Evolutionary conservation across 2,329 filamentous ascomycete species (phyloP).

Genomic region (Xylaria arbuscula): DNA sequence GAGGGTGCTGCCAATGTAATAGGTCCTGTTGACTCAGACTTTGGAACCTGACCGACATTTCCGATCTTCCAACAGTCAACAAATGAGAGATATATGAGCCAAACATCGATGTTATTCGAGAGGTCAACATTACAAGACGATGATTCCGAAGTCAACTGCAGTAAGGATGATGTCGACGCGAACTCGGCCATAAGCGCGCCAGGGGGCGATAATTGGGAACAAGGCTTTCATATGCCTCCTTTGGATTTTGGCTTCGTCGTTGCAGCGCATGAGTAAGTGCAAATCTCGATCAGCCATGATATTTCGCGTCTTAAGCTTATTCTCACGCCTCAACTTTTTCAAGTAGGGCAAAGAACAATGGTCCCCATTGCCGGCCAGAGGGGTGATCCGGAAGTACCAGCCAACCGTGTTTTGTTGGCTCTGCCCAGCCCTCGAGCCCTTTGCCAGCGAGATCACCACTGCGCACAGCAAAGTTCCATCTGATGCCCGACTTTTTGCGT

Average conservation of each 20-base stretch:
- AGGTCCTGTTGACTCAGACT: neutral
- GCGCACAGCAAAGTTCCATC: conserved; percentile 49
- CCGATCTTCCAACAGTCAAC: neutral
- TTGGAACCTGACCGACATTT: neutral
- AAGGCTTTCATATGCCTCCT: neutral
- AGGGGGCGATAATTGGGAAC: neutral
- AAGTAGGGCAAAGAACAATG: conserved; percentile 54
- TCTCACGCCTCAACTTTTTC: conserved; percentile 48
- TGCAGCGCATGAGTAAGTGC: neutral
- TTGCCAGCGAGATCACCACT: conserved; percentile 40
- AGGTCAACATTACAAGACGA: neutral
- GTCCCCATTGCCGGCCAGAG: conserved; percentile 52
- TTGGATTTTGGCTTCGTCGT: neutral
- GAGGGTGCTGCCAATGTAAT: neutral
- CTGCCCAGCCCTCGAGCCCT: conserved; percentile 44
- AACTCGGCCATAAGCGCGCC: neutral
- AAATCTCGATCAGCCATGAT: neutral
- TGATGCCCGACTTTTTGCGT: conserved; percentile 49
- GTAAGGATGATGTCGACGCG: neutral
- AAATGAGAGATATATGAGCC: neutral
- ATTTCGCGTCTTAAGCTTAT: neutral
- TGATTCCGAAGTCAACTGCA: neutral
- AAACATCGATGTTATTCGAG: neutral
- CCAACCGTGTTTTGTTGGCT: conserved; percentile 53
- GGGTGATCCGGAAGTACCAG: conserved; percentile 55